These are phyloP conservation scores for Globisporangium uncinulatum DNA, from an alignment of 352 stramenopile species.

Conservation along the genomic window DNA sequence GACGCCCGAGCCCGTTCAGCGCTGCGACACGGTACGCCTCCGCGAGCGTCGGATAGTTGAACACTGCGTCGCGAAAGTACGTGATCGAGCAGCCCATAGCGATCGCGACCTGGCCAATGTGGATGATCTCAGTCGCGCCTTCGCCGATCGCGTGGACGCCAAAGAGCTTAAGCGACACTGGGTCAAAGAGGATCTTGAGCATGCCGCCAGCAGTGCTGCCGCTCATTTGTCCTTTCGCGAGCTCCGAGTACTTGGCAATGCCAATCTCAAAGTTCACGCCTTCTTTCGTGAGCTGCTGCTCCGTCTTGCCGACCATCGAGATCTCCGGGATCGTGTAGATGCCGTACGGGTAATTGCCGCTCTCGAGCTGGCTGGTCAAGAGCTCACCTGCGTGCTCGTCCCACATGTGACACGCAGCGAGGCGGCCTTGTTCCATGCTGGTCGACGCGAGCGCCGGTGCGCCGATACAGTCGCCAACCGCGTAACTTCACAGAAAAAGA, in stretches of 20 bases:
- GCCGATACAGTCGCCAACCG: slow-evolving; percentile 86
- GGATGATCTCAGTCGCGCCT: slow-evolving; percentile 88
- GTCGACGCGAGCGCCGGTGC: slow-evolving; percentile 83
- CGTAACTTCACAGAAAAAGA: slow-evolving; percentile 43
- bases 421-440: slow-evolving; percentile 86
- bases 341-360: slow-evolving; percentile 84
- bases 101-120: slow-evolving; percentile 90
- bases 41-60: slow-evolving; percentile 91
- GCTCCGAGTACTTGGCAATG: slow-evolving; percentile 81
- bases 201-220: slow-evolving; percentile 73
- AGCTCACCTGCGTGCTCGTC: slow-evolving; percentile 34
- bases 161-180: slow-evolving; percentile 69
- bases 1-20: slow-evolving; percentile 79
- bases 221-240: slow-evolving; percentile 89
- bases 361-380: slow-evolving; percentile 62
- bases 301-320: slow-evolving; percentile 88
- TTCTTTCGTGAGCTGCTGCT: slow-evolving; percentile 78
- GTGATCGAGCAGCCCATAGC: slow-evolving; percentile 73
- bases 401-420: slow-evolving; percentile 87
- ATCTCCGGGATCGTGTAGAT: slow-evolving; percentile 92
- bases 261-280: slow-evolving; percentile 85
- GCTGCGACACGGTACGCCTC: slow-evolving; percentile 88
- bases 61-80: slow-evolving; percentile 88
- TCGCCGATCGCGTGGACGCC: slow-evolving; percentile 88
- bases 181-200: slow-evolving; percentile 88